A percentile compares a stretch with the other conserved stretches of the same genome.
Evolutionary conservation across 352 stramenopile genomes (phyloP).

Genomic region (Pythium guiyangense): DNA sequence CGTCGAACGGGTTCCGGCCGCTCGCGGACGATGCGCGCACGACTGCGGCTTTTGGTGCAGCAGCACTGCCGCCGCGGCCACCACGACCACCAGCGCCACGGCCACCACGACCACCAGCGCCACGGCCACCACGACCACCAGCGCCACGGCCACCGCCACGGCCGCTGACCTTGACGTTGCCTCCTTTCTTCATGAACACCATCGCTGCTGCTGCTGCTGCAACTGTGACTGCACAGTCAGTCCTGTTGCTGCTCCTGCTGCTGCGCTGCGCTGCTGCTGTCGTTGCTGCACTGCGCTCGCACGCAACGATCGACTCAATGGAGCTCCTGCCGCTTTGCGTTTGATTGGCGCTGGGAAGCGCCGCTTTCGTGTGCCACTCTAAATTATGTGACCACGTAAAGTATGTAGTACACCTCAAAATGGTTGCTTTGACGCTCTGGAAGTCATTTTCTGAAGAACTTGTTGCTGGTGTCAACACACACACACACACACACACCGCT

Average conservation of each 20-base stretch:
- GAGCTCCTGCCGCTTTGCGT: background rate
- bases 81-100: conserved; percentile 16
- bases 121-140: conserved; percentile 13
- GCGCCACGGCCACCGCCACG: conserved; percentile 1
- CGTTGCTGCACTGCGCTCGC: background rate
- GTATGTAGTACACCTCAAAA: too few species aligned
- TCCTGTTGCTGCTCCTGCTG: background rate
- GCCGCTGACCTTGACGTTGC: conserved; percentile 28
- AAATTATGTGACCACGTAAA: too few species aligned
- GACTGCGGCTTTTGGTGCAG: conserved; percentile 16
- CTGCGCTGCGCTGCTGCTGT: background rate
- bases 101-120: too few species aligned
- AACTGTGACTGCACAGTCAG: background rate
- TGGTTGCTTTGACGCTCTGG: too few species aligned
- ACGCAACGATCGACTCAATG: background rate
- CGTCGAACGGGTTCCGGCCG: conserved; percentile 88
- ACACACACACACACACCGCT: too few species aligned
- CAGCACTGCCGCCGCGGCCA: conserved; percentile 8
- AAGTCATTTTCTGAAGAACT: too few species aligned
- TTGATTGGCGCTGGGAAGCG: background rate
- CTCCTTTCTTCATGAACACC: conserved; percentile 47
- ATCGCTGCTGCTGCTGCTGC: conserved; percentile 4
- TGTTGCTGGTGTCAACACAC: too few species aligned
- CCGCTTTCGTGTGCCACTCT: too few species aligned
- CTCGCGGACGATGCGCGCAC: conserved; percentile 16